phyloP scores from a whole-genome alignment of 192 early-diverging fungal species.

The Gaertneriomyces semiglobifer region DNA sequence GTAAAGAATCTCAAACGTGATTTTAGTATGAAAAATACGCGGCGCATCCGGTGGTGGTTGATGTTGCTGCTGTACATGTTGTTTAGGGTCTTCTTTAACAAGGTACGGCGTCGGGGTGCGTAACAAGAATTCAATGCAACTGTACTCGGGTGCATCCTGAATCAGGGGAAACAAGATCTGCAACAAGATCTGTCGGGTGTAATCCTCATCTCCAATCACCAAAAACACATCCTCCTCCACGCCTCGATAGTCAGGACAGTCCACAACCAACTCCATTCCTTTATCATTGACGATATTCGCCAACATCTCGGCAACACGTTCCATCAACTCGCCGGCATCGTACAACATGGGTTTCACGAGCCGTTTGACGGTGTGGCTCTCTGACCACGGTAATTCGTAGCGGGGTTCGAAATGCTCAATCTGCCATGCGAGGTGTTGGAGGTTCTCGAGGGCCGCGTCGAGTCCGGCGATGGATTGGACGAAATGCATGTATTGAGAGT shows the following conservation, averaged over 20 bases:
- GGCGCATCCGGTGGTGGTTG: background rate
- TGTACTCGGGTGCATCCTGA: slow-evolving; percentile 25
- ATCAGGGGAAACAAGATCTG: slow-evolving; percentile 23
- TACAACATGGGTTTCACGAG: slow-evolving; percentile 21
- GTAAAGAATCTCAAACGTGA: slow-evolving; percentile 9
- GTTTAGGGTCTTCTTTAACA: slow-evolving; percentile 13
- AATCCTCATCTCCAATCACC: slow-evolving; percentile 30
- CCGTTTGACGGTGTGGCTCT: slow-evolving; percentile 9
- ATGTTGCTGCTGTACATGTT: background rate
- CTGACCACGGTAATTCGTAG: slow-evolving; percentile 6
- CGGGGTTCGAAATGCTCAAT: slow-evolving; percentile 19
- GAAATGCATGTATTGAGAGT: slow-evolving; percentile 29
- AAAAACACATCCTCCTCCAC: slow-evolving; percentile 23
- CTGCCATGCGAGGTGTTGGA: slow-evolving; percentile 33
- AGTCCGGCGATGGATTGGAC: slow-evolving; percentile 22
- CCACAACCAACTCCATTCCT: slow-evolving; percentile 27
- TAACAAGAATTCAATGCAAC: slow-evolving; percentile 23
- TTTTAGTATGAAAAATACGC: background rate
- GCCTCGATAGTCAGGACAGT: slow-evolving; percentile 20
- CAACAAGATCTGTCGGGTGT: slow-evolving; percentile 18
- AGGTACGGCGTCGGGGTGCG: slow-evolving; percentile 15
- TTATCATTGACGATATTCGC: slow-evolving; percentile 23
- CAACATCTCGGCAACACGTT: slow-evolving; percentile 27
- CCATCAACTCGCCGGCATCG: slow-evolving; percentile 28
- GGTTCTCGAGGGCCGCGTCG: slow-evolving; percentile 25